These are phyloP conservation scores for Botrytis byssoidea DNA, from an alignment of 2,329 filamentous ascomycete species.

Conservation along the genomic window DNA sequence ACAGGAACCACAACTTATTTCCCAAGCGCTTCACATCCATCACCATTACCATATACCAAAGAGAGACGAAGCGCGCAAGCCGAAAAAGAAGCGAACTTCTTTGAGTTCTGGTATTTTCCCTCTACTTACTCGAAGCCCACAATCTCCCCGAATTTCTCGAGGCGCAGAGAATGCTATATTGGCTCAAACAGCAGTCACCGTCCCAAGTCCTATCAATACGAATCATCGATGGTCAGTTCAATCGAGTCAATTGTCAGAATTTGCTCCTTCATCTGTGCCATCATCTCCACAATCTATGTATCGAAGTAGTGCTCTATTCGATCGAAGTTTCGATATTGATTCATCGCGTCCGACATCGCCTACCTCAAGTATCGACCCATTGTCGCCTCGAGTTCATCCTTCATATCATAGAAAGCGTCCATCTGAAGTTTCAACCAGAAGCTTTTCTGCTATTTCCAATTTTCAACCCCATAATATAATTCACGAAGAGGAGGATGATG, in stretches of 20 bases:
- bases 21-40: constrained; percentile 85
- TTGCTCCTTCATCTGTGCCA: constrained; percentile 69
- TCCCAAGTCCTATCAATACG: constrained; percentile 46
- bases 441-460: constrained; percentile 41
- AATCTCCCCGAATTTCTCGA: constrained; percentile 39
- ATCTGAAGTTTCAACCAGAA: constrained; percentile 54
- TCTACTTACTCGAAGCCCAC: constrained; percentile 46
- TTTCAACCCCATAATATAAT: constrained; percentile 41
- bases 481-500: constrained; percentile 40
- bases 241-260: constrained; percentile 60
- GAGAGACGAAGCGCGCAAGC: constrained; percentile 59
- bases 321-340: constrained; percentile 61
- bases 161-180: constrained; percentile 43
- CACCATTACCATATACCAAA: constrained; percentile 82
- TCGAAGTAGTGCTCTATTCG: constrained; percentile 74
- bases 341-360: constrained; percentile 79
- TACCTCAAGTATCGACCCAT: constrained; percentile 69
- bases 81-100: constrained; percentile 70
- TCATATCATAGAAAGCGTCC: constrained; percentile 55
- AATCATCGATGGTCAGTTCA: constrained; percentile 63
- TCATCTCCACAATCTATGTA: constrained; percentile 78
- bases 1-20: constrained; percentile 42
- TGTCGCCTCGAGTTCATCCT: constrained; percentile 57
- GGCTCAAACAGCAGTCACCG: constrained; percentile 51
- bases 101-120: constrained; percentile 62